phyloP scores from a whole-genome alignment of 2,329 filamentous ascomycete genomes.

The Zalaria sp. region DNA sequence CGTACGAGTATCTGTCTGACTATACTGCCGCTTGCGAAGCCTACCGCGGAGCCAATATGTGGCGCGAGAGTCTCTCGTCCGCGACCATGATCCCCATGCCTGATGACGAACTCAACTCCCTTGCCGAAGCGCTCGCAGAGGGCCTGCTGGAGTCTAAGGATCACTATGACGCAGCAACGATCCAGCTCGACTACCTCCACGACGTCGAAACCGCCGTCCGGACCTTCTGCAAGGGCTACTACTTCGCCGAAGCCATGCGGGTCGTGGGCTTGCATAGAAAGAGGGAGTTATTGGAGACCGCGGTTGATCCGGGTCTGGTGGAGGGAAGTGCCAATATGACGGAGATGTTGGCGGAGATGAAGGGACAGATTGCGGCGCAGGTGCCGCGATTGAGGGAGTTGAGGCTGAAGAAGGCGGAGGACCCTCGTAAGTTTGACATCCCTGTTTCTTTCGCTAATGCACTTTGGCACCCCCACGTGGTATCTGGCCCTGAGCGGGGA shows the following conservation, averaged over 20 bases:
- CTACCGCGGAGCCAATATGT: constrained; percentile 73
- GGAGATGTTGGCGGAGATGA: constrained; percentile 88
- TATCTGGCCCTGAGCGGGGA: no score
- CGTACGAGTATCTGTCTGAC: constrained; percentile 74
- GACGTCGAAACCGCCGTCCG: constrained; percentile 57
- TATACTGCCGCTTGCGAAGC: constrained; percentile 63
- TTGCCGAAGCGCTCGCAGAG: constrained; percentile 65
- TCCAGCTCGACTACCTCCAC: constrained; percentile 67
- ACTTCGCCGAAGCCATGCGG: constrained; percentile 80
- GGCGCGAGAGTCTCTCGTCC: constrained; percentile 79
- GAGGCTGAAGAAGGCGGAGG: constrained; percentile 62
- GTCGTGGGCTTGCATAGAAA: constrained; percentile 49
- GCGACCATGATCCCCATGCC: constrained; percentile 57
- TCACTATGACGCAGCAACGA: constrained; percentile 62
- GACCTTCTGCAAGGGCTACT: constrained; percentile 75
- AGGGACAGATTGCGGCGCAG: constrained; percentile 68
- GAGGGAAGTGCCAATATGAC: constrained; percentile 73
- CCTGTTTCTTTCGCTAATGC: not conserved
- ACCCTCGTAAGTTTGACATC: constrained; percentile 39
- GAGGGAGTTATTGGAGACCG: constrained; percentile 47
- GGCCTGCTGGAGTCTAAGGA: constrained; percentile 74
- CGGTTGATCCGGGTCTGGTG: constrained; percentile 65
- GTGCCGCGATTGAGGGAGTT: constrained; percentile 76
- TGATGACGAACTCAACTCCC: constrained; percentile 43
- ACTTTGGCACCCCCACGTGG: no score